Conservation (phyloP, 2,329 filamentous ascomycete genomes). For the Pezicula radicicola region DNA sequence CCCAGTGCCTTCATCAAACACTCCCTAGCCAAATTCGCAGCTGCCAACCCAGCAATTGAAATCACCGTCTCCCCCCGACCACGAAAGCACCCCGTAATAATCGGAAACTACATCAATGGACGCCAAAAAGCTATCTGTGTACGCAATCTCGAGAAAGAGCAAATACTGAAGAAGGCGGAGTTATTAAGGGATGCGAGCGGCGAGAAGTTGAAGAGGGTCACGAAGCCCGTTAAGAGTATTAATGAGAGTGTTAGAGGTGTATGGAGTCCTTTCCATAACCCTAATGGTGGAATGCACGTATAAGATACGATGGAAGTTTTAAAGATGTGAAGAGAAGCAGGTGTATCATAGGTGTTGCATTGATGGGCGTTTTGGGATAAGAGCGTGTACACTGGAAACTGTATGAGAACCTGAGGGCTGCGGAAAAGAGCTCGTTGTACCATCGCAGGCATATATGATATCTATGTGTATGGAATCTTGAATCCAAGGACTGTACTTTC, state of each 20-base stretch:
- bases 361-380: conserved; percentile 18
- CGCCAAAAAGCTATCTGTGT: conserved; percentile 83
- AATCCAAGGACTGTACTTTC: background rate
- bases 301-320: conserved; percentile 9
- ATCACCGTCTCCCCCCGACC: conserved; percentile 88
- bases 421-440: background rate
- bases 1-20: conserved; percentile 76
- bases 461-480: background rate
- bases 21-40: conserved; percentile 73
- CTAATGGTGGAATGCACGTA: conserved; percentile 34
- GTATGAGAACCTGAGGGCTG: background rate
- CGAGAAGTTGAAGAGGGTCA: conserved; percentile 64
- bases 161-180: conserved; percentile 78
- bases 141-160: conserved; percentile 74
- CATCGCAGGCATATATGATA: background rate
- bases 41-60: conserved; percentile 82
- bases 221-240: conserved; percentile 62
- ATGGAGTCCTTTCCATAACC: conserved; percentile 66
- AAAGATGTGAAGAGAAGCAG: background rate
- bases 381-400: background rate
- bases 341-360: conserved; percentile 19
- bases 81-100: conserved; percentile 83
- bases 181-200: conserved; percentile 72
- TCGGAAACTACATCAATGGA: conserved; percentile 91
- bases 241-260: conserved; percentile 66